Evolutionary conservation across 352 stramenopile genomes (phyloP).

Genomic region (Pythium insidiosum): DNA sequence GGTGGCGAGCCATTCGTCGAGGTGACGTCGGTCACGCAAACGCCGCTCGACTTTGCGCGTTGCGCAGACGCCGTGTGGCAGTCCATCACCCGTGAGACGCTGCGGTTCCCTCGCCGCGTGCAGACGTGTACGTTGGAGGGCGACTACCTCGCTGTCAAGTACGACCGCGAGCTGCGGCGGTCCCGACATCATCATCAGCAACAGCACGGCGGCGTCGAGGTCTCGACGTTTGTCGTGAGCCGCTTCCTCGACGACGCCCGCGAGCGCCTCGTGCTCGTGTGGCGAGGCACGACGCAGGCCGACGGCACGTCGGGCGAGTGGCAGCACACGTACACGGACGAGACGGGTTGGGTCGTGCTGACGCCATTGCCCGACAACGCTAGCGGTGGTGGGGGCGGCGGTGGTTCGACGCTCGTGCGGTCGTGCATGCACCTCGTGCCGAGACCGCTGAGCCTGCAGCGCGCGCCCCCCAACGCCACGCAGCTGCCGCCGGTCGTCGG

Average conservation of each 20-base stretch:
- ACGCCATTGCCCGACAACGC: constrained; percentile 19
- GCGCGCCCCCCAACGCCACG: no score
- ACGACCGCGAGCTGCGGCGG: no score
- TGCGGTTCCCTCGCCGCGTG: no score
- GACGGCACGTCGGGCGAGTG: constrained; percentile 23
- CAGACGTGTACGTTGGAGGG: no score
- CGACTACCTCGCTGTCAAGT: no score
- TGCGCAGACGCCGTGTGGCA: no score
- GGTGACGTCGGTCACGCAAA: no score
- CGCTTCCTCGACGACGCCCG: no score
- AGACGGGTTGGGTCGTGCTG: constrained; percentile 54
- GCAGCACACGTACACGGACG: constrained; percentile 33
- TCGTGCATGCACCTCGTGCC: constrained; percentile 27
- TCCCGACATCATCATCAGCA: background rate
- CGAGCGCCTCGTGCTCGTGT: constrained; percentile 35
- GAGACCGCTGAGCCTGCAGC: constrained; percentile 3
- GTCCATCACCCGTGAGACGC: no score
- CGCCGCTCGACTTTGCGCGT: no score
- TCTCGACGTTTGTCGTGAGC: constrained; percentile 30
- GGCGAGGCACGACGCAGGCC: constrained; percentile 20
- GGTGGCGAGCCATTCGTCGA: no score
- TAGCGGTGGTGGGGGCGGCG: background rate
- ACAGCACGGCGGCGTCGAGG: constrained; percentile 29
- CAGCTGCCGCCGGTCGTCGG: constrained; percentile 1
- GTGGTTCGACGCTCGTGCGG: constrained; percentile 28